Base-by-base conservation (phyloP, 1,284 basidiomycete species). In the Abortiporus biennis region DNA sequence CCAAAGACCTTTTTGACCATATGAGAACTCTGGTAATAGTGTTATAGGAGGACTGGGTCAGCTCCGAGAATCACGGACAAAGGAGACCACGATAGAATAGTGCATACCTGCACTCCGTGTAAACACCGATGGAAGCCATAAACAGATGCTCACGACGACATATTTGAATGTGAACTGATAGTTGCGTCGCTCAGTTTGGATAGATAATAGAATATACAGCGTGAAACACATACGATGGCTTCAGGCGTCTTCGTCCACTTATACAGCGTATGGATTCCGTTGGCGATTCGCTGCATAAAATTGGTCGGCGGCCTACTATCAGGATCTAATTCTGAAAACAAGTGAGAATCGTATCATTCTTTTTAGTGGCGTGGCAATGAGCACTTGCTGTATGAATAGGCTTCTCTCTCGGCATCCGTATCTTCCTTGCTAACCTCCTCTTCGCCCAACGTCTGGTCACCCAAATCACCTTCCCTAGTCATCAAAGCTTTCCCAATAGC, bases 81-180 rank as follows among this genome's bases (percentile, higher is more conserved):
- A n/a, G 24, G 45, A 29, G 44, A 36, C 11, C 13, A 27, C 17
- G 13, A 22, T n/a, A 25, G 12, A 17, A 35, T 16, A 29, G 4
- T 5, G 65, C 69, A 54, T 47, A 77, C 68, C 53, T 40, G 70
- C 78, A 58, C 61, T 68, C 27, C 23, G 61, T 51, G 38, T 62
- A 37, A 73, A 56, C 0, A 82, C 71, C 2, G 67, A 55, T 0
- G 78, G 78, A 0, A 79, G 55, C 75, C 76, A 83, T 1, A 83
- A 57, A 0, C 70, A 71, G 23, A 84, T 58, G 0, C 71, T 71
- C 12, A 80, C 56, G 13, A 81, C 44, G 0, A 66, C 68, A 54
- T 79, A 78, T 49, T 79, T 75, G 55, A 79, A 63, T 0, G 72
- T 70, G 51, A 78, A 85, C 72, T 74, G 35, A 1, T 31, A 27